Evolutionary conservation across 768 basidiomycete genomes (phyloP), one percentile per base, ranked within the genome.

Genomic region (Amanita molliuscula): DNA sequence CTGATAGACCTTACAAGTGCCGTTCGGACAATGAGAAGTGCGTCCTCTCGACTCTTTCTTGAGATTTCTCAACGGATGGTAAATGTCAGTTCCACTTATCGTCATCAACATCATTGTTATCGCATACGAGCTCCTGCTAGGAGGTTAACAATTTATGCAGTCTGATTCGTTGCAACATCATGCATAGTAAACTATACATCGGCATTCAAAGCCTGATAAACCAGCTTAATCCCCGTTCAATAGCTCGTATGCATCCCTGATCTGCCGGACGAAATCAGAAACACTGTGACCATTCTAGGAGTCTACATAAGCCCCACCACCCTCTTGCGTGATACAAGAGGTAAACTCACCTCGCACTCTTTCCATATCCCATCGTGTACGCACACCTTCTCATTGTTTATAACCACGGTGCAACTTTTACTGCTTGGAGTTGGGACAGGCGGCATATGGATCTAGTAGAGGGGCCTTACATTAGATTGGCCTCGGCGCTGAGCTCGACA

Each of bases 21-120:
- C 33, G 92, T 97, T 53, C 76, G 95, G 68, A 98, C 95, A 59
- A 90, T 98, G 89, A 81, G 95, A 66, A 92, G 95, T 99, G 64
- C 73, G 94, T 81, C 36, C 47, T 34, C 33, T 33, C 38, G 2
- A 8, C 26, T 21, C 52, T 40, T 49, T 47, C 10, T 48, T 44
- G 69, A 9, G 50, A 4, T 38, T 21, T 20, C 18, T n/a, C 13
- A 44, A 47, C 50, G 46, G 50, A 44, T 13, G 31, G 13, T 9
- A 10, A 45, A 26, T 57, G 58, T 18, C 53, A 98, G 94, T 98
- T 75, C 94, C 94, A 33, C 72, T 98, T 38, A 97, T 98, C 62
- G 81, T 74, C 31, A 60, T 88, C 44, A 98, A 98, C 67, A 76
- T 92, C 47, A 65, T 89, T 58, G 80, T 98, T 56, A 93, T 96